Evolutionary conservation across 2,329 filamentous ascomycete species (phyloP), one percentile per base, ranked within the genome.

Genomic region (Aspergillus amoenus): DNA sequence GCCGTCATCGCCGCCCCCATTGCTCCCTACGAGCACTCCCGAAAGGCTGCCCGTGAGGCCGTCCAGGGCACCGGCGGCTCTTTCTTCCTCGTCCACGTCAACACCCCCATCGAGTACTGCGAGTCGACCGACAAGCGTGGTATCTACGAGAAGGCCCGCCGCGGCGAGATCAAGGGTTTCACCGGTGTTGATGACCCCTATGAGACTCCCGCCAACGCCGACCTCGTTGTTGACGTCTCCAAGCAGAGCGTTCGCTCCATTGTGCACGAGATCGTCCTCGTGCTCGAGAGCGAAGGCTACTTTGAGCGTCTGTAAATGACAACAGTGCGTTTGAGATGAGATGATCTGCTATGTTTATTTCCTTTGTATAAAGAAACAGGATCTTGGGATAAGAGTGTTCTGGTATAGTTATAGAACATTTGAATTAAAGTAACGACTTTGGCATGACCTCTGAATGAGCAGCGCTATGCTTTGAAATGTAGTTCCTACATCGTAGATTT

Each of bases 121-220:
- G 94, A 99, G 84, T 91, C 90, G 85, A 97, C 91, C 30, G 94
- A 99, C 78, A 93, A 91, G 82, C 84, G 89, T 60, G 94, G 94
- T 59, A 88, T 96, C 71, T 99, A 97, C 78, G 84, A 84, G 64
- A 85, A 86, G 73, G 94, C 94, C 41, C 85, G 94, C 61, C 84
- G 82, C 18, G 94, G 94, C 57, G 90, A 96, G 81, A 95, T 99
- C 78, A 94, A 93, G 86, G 93, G 93, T 63, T 99, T 99, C 84
- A 99, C 94, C 7, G 94, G 94, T 69, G 92, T 99, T 56, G 93
- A 97, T 73, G 93, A 97, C 80, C 93, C 94, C 48, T 99, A 99
- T 73, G 94, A 99, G 86, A 73, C 77, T 21, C 94, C 94, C 9
- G 69, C 78, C 65, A 92, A 93, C 78, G 85, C 93, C 32, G 87